Conservation (phyloP, 495 filamentous ascomycete genomes). For the Penicillium pulvis region DNA sequence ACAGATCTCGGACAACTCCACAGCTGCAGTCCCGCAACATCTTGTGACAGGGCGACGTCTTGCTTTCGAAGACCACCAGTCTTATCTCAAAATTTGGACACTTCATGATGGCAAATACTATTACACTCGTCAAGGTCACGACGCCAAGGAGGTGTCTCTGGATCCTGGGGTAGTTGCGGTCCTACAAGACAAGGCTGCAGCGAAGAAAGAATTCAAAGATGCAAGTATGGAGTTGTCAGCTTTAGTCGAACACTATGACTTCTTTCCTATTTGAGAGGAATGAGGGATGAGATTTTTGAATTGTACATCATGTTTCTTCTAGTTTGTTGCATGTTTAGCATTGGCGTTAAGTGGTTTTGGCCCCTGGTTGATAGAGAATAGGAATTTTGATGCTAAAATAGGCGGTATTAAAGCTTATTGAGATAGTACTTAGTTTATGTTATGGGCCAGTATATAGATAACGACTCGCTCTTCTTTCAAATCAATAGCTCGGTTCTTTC, state of each 20-base stretch:
- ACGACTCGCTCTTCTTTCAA: too few species aligned
- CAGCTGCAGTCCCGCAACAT: conserved; percentile 18
- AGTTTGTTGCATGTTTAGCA: conserved; percentile 20
- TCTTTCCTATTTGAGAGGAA: conserved; percentile 17
- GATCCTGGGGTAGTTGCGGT: conserved; percentile 25
- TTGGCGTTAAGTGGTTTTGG: conserved; percentile 13
- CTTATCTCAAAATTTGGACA: conserved; percentile 43
- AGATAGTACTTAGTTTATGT: too few species aligned
- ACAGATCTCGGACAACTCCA: neutral
- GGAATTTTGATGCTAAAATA: too few species aligned
- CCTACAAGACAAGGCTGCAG: conserved; percentile 24
- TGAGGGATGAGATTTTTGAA: neutral
- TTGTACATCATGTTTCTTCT: neutral
- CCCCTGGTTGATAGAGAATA: neutral
- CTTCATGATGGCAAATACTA: conserved; percentile 42
- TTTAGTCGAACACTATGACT: conserved; percentile 22
- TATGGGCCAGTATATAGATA: too few species aligned
- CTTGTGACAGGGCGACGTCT: conserved; percentile 29
- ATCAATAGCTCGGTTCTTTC: too few species aligned
- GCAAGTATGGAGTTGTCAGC: conserved; percentile 23
- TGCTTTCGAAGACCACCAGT: conserved; percentile 39
- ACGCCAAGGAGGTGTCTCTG: conserved; percentile 36
- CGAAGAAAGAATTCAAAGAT: conserved; percentile 20
- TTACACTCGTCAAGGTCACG: conserved; percentile 41
- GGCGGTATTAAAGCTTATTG: too few species aligned